phyloP scores from a whole-genome alignment of 805 yeast species.

The Sungouiozyma ichnusensis region DNA sequence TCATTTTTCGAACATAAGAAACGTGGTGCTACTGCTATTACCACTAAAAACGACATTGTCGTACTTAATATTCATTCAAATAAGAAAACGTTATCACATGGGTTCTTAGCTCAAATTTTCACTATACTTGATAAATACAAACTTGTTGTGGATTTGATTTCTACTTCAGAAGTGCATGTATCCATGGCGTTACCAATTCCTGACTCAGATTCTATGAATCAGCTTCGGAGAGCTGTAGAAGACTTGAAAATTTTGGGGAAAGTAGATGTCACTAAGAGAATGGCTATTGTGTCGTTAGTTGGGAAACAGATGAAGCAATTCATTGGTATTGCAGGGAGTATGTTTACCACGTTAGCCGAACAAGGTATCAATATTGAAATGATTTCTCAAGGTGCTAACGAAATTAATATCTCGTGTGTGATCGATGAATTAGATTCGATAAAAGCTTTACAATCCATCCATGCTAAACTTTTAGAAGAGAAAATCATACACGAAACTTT shows the following conservation, averaged over 20 bases:
- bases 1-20: conserved; percentile 35
- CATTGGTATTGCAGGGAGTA: conserved; percentile 93
- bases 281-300: conserved; percentile 88
- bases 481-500: conserved; percentile 9
- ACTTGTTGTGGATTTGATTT: conserved; percentile 87
- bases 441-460: conserved; percentile 79
- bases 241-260: conserved; percentile 76
- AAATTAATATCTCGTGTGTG: conserved; percentile 92
- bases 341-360: conserved; percentile 90
- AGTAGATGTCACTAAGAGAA: conserved; percentile 76
- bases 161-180: conserved; percentile 95
- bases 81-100: conserved; percentile 85
- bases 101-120: conserved; percentile 86
- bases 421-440: conserved; percentile 73
- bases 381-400: conserved; percentile 98
- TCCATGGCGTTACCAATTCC: conserved; percentile 92
- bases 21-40: conserved; percentile 87
- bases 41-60: conserved; percentile 85
- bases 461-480: conserved; percentile 57
- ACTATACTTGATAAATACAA: conserved; percentile 72
- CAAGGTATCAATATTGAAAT: conserved; percentile 90
- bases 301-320: conserved; percentile 96
- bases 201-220: conserved; percentile 45
- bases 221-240: conserved; percentile 60
- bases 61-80: conserved; percentile 91